Base-by-base conservation (phyloP, 1,284 basidiomycete species). In the Ganoderma lingzhi region DNA sequence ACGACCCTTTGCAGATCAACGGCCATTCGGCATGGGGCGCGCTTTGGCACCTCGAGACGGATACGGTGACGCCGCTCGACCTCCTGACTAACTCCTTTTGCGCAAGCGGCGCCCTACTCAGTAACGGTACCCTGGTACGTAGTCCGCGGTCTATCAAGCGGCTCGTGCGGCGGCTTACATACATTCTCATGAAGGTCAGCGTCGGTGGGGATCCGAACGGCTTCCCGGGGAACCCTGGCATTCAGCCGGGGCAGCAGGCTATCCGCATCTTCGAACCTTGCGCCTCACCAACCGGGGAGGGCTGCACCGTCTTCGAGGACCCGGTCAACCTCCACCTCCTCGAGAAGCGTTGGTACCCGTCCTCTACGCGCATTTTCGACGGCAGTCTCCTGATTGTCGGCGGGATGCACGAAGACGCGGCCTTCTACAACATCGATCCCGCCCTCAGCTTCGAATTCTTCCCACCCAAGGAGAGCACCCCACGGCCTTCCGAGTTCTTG, bases 381-480 rank as follows among this genome's bases (percentile, higher is more conserved):
- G 83, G 84, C 58, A 73, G 62, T 63, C 70, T 83, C 75, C 79
- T 84, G 80, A 78, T 85, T 60, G 77, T 82, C 17, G 83, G 84
- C 39, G 84, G 84, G 1, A 81, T 78, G 14, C 78, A 81, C 60
- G 78, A 77, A 14, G 64, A 72, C 17, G 79, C 80, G 6, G 73
- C 73, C 4, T 83, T 84, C 73, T 80, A 83, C 71, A 84, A 83
- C 67, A 77, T 76, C 35, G 80, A 83, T 35, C 81, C 83, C 0
- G 84, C 82, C 63, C 87, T 86, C 73, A 84, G 80, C n/a, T 81
- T 85, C 72, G 86, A 88, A 73, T 88, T 84, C 76, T 87, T 85
- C 80, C 87, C 86, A 19, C 79, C 82, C 1, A 88, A 88, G 71
- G 83, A 85, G 66, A 78, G 80, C 37, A 83, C 83, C 3, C 76